Percentiles rank a stretch among this genome's conserved stretches.
Evolutionary conservation across 2,329 filamentous ascomycete genomes (phyloP).

Genomic region (Coniochaeta prunicola): DNA sequence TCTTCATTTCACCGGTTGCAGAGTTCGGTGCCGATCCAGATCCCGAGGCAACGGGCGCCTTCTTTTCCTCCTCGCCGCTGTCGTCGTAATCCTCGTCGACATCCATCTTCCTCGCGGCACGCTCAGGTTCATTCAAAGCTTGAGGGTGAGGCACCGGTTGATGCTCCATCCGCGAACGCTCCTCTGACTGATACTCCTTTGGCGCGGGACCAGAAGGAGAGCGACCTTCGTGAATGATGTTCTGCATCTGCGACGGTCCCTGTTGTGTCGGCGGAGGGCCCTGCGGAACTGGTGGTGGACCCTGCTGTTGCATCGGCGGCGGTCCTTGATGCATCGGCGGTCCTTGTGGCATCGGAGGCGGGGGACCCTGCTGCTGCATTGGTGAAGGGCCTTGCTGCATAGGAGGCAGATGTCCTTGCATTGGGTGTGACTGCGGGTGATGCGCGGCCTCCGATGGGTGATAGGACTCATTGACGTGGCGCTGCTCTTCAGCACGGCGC

Average conservation of each 20-base stretch:
- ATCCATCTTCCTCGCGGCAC: slow-evolving; percentile 88
- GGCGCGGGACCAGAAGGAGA: slow-evolving; percentile 35
- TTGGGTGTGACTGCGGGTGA: slow-evolving; percentile 60
- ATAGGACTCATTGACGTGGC: slow-evolving; percentile 70
- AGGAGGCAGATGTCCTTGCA: slow-evolving; percentile 52
- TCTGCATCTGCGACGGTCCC: slow-evolving; percentile 47
- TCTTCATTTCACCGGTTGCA: slow-evolving; percentile 45
- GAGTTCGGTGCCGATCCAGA: slow-evolving; percentile 36
- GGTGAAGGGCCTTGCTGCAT: slow-evolving; percentile 49
- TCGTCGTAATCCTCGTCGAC: slow-evolving; percentile 98
- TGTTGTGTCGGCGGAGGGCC: slow-evolving; percentile 44
- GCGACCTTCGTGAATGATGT: slow-evolving; percentile 42
- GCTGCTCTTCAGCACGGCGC: slow-evolving; percentile 51
- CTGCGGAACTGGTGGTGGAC: not conserved
- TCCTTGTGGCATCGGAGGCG: slow-evolving; percentile 24
- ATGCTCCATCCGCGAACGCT: slow-evolving; percentile 45
- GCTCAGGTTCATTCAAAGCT: slow-evolving; percentile 64
- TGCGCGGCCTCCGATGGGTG: slow-evolving; percentile 91
- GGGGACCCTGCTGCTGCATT: slow-evolving; percentile 30
- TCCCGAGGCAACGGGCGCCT: slow-evolving; percentile 28
- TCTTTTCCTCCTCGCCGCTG: slow-evolving; percentile 79
- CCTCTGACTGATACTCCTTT: slow-evolving; percentile 49
- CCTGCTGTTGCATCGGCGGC: slow-evolving; percentile 38
- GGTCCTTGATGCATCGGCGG: not conserved
- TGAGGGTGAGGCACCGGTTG: slow-evolving; percentile 34